Evolutionary conservation across 768 basidiomycete species (phyloP).

Genomic region (Stropharia rugosoannulata): DNA sequence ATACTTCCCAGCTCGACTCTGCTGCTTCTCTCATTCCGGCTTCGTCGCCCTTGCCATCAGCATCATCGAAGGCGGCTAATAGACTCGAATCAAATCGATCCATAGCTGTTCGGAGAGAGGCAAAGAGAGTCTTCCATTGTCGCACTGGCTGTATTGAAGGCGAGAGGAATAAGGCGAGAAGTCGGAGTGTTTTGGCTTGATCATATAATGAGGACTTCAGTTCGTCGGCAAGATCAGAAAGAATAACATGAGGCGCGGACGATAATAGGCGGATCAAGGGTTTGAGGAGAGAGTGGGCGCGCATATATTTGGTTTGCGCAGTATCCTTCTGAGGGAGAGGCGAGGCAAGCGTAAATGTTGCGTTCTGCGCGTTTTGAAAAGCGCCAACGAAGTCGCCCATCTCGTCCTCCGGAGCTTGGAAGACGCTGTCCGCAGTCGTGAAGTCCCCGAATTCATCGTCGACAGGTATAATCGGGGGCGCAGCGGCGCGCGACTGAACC

Average conservation of each 20-base stretch:
- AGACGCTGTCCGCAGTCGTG: slow-evolving; percentile 43
- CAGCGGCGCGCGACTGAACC: slow-evolving; percentile 36
- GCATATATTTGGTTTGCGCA: slow-evolving; percentile 60
- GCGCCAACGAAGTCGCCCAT: slow-evolving; percentile 37
- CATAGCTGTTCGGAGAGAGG: slow-evolving; percentile 72
- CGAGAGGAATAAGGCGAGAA: slow-evolving; percentile 77
- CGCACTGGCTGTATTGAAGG: slow-evolving; percentile 67
- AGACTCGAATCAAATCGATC: slow-evolving; percentile 88
- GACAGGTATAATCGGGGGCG: slow-evolving; percentile 61
- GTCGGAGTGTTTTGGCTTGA: slow-evolving; percentile 68
- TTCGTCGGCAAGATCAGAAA: slow-evolving; percentile 52
- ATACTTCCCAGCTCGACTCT: slow-evolving; percentile 84
- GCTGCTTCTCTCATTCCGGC: slow-evolving; percentile 78
- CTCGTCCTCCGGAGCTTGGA: slow-evolving; percentile 33
- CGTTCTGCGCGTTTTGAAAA: slow-evolving; percentile 13
- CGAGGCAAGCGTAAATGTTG: slow-evolving; percentile 1
- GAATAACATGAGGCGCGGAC: slow-evolving; percentile 64
- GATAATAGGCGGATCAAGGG: slow-evolving; percentile 57
- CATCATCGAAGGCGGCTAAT: slow-evolving; percentile 86
- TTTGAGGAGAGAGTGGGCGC: slow-evolving; percentile 63
- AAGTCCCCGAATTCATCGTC: slow-evolving; percentile 94
- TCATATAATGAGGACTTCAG: slow-evolving; percentile 44
- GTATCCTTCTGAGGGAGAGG: slow-evolving; percentile 24
- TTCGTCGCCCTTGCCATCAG: slow-evolving; percentile 76
- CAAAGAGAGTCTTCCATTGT: slow-evolving; percentile 58